Evolutionary conservation across 768 basidiomycete species (phyloP).

Genomic region (Agrocybe pediades): DNA sequence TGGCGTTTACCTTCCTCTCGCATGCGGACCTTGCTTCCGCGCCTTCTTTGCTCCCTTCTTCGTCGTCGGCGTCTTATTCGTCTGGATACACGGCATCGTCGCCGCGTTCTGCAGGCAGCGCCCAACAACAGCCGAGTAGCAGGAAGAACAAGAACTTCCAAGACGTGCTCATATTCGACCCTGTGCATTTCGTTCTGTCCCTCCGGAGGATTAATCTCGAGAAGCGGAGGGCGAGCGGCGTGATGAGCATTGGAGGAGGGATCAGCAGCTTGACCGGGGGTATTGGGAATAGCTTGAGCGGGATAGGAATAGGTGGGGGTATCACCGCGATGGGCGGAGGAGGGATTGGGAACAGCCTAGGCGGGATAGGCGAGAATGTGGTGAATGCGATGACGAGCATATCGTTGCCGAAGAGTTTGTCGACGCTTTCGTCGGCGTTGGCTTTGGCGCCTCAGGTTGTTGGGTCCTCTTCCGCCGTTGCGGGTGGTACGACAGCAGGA

Average conservation of each 20-base stretch:
- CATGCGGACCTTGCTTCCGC: conserved; percentile 26
- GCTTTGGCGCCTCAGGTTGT: conserved; percentile 5
- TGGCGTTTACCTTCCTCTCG: conserved; percentile 60
- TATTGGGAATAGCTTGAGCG: conserved; percentile 31
- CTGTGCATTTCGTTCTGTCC: conserved; percentile 53
- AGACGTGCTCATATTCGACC: conserved; percentile 72
- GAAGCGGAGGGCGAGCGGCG: conserved; percentile 22
- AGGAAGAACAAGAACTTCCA: conserved; percentile 50
- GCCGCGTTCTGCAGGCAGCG: neutral
- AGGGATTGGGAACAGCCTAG: neutral
- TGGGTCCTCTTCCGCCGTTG: neutral
- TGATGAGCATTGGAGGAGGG: too few relatives aligned
- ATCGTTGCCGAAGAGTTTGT: conserved; percentile 53
- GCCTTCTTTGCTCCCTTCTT: conserved; percentile 6
- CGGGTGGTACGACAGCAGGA: conserved; percentile 4
- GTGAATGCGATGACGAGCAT: conserved; percentile 45
- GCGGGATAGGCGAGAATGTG: neutral
- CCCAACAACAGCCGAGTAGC: neutral
- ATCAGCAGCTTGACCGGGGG: conserved; percentile 22
- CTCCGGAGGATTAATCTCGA: conserved; percentile 57
- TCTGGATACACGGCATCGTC: conserved; percentile 12
- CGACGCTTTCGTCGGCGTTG: conserved; percentile 23
- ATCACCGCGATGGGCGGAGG: too few relatives aligned
- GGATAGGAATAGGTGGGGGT: conserved; percentile 22
- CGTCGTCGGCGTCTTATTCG: conserved; percentile 22